Evolutionary conservation across 495 filamentous ascomycete genomes (phyloP).

Genomic region (Beverwykella pulmonaria): DNA sequence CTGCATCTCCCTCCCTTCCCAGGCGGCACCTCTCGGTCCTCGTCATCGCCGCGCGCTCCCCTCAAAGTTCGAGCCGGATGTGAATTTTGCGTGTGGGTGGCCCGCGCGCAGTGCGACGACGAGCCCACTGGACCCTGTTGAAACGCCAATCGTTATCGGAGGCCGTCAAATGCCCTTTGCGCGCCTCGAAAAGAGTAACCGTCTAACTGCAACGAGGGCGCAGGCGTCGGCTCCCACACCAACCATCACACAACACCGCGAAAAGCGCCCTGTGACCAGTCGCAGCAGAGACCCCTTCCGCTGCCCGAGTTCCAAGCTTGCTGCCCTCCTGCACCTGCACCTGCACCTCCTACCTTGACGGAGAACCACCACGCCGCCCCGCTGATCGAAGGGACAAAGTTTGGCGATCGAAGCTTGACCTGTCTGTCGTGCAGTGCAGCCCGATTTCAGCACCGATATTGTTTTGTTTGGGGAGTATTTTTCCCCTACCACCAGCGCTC

Average conservation of each 20-base stretch:
- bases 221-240: conserved; percentile 20
- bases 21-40: background rate
- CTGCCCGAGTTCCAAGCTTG: background rate
- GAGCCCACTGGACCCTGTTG: conserved; percentile 1
- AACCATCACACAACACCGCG: conserved; percentile 4
- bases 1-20: background rate
- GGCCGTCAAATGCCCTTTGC: conserved; percentile 26
- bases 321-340: background rate
- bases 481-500: conserved; percentile 2
- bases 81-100: conserved; percentile 21
- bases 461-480: background rate
- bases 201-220: background rate
- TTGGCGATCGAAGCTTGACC: too few relatives aligned
- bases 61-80: conserved; percentile 22
- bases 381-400: background rate
- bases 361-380: background rate
- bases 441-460: background rate
- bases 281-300: conserved; percentile 20
- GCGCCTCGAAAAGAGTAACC: conserved; percentile 28
- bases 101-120: conserved; percentile 30
- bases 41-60: conserved; percentile 26
- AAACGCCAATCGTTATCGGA: conserved; percentile 36
- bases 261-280: conserved; percentile 33
- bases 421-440: background rate
- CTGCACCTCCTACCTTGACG: conserved; percentile 3